Conservation (phyloP, 257 asterid species). For the Voacanga thouarsii region DNA sequence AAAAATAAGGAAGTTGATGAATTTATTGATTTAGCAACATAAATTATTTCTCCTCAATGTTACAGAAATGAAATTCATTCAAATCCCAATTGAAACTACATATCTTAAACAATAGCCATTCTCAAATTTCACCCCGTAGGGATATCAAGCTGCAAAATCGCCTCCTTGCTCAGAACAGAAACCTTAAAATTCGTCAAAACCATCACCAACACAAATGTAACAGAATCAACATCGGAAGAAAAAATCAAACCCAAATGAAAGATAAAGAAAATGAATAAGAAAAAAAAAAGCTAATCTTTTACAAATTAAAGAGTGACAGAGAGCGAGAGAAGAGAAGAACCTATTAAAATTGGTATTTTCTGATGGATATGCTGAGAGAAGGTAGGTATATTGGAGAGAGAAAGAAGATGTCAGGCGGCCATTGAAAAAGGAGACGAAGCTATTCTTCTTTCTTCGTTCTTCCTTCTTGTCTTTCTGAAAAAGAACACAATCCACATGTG, state of each 20-base stretch:
- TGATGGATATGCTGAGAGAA: not conserved
- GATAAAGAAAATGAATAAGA: slow-evolving; percentile 2
- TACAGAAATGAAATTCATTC: too few species aligned
- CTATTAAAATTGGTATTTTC: not conserved
- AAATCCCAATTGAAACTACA: too few species aligned
- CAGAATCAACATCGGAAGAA: not conserved
- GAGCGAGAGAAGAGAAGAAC: slow-evolving; percentile 11
- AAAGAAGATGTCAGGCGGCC: slow-evolving; percentile 58
- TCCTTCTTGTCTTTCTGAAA: not conserved
- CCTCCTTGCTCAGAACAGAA: too few species aligned
- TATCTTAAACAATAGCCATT: too few species aligned
- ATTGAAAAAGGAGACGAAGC: slow-evolving; percentile 22
- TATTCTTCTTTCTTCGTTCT: not conserved
- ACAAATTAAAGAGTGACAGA: slow-evolving; percentile 11
- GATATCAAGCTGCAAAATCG: too few species aligned
- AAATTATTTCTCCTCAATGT: too few species aligned
- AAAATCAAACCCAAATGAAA: slow-evolving; percentile 11
- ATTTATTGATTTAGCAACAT: too few species aligned
- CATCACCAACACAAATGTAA: not conserved
- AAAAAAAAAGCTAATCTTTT: slow-evolving; percentile 39
- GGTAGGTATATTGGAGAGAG: not conserved
- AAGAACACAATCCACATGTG: slow-evolving; percentile 61
- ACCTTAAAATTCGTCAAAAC: too few species aligned
- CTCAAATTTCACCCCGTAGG: too few species aligned
- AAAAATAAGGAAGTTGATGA: too few species aligned